Conservation (phyloP, 495 filamentous ascomycete genomes). For the Penicillium alfredii region DNA sequence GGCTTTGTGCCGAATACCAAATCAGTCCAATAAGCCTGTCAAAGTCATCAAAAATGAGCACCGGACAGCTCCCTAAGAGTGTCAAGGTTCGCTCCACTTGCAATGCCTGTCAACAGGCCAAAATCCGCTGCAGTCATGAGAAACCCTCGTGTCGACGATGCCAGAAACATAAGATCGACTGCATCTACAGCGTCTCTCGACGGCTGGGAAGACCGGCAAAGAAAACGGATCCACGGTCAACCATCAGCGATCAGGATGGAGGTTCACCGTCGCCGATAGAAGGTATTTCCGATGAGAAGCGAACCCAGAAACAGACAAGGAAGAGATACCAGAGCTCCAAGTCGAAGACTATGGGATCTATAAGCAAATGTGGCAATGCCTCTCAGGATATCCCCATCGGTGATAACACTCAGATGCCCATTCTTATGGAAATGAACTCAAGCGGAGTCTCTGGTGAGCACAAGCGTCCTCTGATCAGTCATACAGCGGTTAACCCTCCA, state of each 20-base stretch:
- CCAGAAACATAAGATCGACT: slow-evolving; percentile 36
- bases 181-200: slow-evolving; percentile 43
- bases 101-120: slow-evolving; percentile 45
- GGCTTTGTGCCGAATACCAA: too few species aligned
- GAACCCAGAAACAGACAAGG: slow-evolving; percentile 8
- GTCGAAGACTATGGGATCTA: too few species aligned
- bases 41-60: slow-evolving; percentile 6
- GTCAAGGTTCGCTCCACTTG: slow-evolving; percentile 44
- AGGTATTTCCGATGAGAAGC: slow-evolving; percentile 11
- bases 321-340: too few species aligned
- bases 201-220: slow-evolving; percentile 41
- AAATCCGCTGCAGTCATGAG: slow-evolving; percentile 46
- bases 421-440: too few species aligned
- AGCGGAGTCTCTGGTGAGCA: too few species aligned
- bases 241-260: not conserved
- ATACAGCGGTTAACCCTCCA: not conserved
- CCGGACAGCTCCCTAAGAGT: slow-evolving; percentile 27
- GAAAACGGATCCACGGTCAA: slow-evolving; percentile 17
- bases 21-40: slow-evolving; percentile 18
- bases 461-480: too few species aligned
- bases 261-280: slow-evolving; percentile 1
- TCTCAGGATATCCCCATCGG: too few species aligned
- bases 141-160: slow-evolving; percentile 41
- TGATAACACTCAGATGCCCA: too few species aligned
- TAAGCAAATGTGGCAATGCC: too few species aligned